phyloP scores from a whole-genome alignment of 306 rosid species.

The Quillaja saponaria region DNA sequence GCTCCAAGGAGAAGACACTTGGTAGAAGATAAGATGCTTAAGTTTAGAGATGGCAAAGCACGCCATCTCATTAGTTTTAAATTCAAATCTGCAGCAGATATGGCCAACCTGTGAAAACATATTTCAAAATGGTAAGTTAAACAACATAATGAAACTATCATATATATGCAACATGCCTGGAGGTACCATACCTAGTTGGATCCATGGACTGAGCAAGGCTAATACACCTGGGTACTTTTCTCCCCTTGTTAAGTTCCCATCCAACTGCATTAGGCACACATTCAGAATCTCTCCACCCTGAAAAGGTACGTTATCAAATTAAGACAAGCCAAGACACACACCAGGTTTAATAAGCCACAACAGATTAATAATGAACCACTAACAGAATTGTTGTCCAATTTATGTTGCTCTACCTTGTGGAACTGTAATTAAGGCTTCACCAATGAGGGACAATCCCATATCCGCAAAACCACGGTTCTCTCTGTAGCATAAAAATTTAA shows the following conservation, averaged over 20 bases:
- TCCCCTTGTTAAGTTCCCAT: slow-evolving; percentile 88
- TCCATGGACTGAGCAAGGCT: slow-evolving; percentile 95
- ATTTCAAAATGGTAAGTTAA: slow-evolving; percentile 16
- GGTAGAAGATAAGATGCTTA: slow-evolving; percentile 64
- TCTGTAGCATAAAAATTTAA: slow-evolving; percentile 81
- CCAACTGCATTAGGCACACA: slow-evolving; percentile 71
- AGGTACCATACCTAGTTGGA: slow-evolving; percentile 67
- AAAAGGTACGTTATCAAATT: slow-evolving; percentile 28
- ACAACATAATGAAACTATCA: slow-evolving; percentile 16
- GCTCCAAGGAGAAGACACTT: slow-evolving; percentile 98
- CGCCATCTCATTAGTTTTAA: slow-evolving; percentile 99
- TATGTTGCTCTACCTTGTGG: slow-evolving; percentile 59
- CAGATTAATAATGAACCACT: slow-evolving; percentile 21
- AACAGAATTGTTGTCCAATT: slow-evolving; percentile 30
- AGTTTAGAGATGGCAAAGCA: slow-evolving; percentile 82
- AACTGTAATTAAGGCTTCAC: slow-evolving; percentile 67
- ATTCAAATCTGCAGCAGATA: slow-evolving; percentile 98
- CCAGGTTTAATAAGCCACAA: slow-evolving; percentile 3
- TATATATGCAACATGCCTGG: background rate
- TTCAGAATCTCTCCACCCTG: slow-evolving; percentile 56
- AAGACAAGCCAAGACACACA: slow-evolving; percentile 26
- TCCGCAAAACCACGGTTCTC: slow-evolving; percentile 95
- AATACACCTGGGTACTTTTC: slow-evolving; percentile 62
- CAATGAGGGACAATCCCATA: slow-evolving; percentile 75
- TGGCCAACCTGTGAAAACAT: slow-evolving; percentile 70